Base-by-base conservation (phyloP, 345 rosid genomes). In the Arabidopsis thaliana region DNA sequence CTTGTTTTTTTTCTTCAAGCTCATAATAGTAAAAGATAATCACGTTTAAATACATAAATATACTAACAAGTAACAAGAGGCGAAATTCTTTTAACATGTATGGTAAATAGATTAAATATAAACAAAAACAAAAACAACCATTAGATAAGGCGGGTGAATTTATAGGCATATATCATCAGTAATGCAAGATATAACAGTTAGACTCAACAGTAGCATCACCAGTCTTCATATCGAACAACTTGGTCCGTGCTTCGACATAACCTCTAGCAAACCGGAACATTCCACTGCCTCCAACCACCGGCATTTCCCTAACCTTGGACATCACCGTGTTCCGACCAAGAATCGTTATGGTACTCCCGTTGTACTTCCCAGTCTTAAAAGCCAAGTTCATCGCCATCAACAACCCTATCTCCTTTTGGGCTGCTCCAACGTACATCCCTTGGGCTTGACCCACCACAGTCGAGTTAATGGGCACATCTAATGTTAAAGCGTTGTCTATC, bases 221-320 rank as follows among this genome's bases (percentile, higher is more conserved):
- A 0, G 78, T 12, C 16, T 48, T 57, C 9, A 2, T 1, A 49
- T 82, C 55, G 3, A 67, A 53, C 8, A 0, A 51, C 14, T 55
- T 73, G 41, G 88, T 86, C 2, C 69, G 75, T 12, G 80, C 83
- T 62, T 82, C 57, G 56, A 72, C 85, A 76, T 80, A 86, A 2
- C 85, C 86, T 62, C 85, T 73, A n/a, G 87, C 85, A n/a, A 84
- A 84, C 50, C 85, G 72, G 80, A 49, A 49, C 28, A 49, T 8
- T 49, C 53, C 53, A 20, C 28, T 49, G 5, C 53, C 53, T 8
- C 53, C 53, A 83, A 86, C 69, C 50, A 84, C 85, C 23, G 85
- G 83, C 87, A 86, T 81, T 70, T 86, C 87, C 23, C 86, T 69
- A 1, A 83, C 81, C 34, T 69, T 16, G 0, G 82, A 58, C 6